phyloP scores from a whole-genome alignment of 2,329 filamentous ascomycete genomes.

The Raffaelea deltoideospora region DNA sequence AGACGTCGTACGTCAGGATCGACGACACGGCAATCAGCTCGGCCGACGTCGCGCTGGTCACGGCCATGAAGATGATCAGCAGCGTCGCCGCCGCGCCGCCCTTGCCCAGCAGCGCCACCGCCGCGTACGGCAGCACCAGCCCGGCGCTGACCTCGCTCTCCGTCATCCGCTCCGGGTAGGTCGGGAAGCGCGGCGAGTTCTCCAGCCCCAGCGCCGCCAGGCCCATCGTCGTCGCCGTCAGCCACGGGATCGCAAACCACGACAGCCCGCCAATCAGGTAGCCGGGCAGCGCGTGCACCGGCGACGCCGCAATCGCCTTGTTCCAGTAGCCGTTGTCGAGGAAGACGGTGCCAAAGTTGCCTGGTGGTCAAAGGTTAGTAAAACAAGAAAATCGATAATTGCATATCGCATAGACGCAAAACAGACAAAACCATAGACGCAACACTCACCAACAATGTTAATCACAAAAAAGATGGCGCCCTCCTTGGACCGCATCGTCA shows the following conservation, averaged over 20 bases:
- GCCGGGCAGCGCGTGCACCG: slow-evolving; percentile 72
- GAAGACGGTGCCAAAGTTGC: slow-evolving; percentile 74
- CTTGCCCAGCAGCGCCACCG: slow-evolving; percentile 67
- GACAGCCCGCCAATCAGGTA: slow-evolving; percentile 76
- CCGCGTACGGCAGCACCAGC: slow-evolving; percentile 70
- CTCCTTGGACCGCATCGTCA: slow-evolving; percentile 71
- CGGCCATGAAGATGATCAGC: slow-evolving; percentile 78
- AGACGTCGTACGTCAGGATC: slow-evolving; percentile 80
- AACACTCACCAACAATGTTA: slow-evolving; percentile 37
- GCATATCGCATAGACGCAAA: not conserved
- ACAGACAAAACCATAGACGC: not conserved
- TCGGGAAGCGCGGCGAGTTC: slow-evolving; percentile 54
- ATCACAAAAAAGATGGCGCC: slow-evolving; percentile 86
- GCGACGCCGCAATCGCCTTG: slow-evolving; percentile 80
- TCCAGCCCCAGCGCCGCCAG: slow-evolving; percentile 70
- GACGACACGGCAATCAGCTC: slow-evolving; percentile 79
- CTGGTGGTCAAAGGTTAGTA: too few species aligned
- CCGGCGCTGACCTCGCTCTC: slow-evolving; percentile 66
- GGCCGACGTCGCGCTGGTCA: slow-evolving; percentile 69
- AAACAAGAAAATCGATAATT: not conserved
- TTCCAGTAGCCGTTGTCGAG: slow-evolving; percentile 84
- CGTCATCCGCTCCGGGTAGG: slow-evolving; percentile 56
- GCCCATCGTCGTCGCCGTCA: slow-evolving; percentile 79
- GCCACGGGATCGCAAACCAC: slow-evolving; percentile 90
- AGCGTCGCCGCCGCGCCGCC: slow-evolving; percentile 68